Base-by-base conservation (phyloP, 1,284 basidiomycete species). In the Cutaneotrichosporon sp. region DNA sequence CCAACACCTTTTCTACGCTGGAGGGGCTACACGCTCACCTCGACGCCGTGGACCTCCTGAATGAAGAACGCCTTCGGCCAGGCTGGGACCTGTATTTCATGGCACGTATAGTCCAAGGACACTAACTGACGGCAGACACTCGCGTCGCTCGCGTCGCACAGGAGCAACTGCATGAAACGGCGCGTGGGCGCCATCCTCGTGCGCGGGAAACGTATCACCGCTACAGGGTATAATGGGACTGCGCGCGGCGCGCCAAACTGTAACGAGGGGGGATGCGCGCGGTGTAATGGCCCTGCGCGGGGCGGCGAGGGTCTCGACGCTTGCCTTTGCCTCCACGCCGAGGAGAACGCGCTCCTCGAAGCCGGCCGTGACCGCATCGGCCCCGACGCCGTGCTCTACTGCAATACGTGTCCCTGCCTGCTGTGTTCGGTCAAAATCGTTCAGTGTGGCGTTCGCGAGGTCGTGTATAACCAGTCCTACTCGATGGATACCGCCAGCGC, bases 221-320 rank as follows among this genome's bases (percentile, higher is more conserved):
- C 89, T n/a, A 97, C 96, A 1, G 96, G 96, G 78, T 99, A 99
- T 76, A 99, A 99, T 68, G 96, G 96, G 4, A 98, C 96, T 0
- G 89, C 96, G 9, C 81, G 90, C 9, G 91, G 92, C 3, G 78
- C 97, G 38, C 79, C 65, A 34, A 96, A 96, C 66, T 96, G 92
- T 68, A 87, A 88, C 64, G 85, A 93, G 72, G 78, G 91, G 5
- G 91, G 91, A 18, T 96, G 92, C 71, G 64, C 76, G 5, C 80
- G 83, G 38, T 96, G 91, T 70, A 94, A 97, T 66, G 80, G 78
- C 4, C 77, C 77, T 4, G 72, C 75, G 2, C 73, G 75, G 33
- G 77, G 79, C 13, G 79, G 81, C 3, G 79, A 83, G 42, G 78
- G 78, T n/a, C 73, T 85, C 5, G 80, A 85, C 57, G 89, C 91